Conservation (phyloP, 495 filamentous ascomycete genomes). For the Rhizodiscina lignyota region DNA sequence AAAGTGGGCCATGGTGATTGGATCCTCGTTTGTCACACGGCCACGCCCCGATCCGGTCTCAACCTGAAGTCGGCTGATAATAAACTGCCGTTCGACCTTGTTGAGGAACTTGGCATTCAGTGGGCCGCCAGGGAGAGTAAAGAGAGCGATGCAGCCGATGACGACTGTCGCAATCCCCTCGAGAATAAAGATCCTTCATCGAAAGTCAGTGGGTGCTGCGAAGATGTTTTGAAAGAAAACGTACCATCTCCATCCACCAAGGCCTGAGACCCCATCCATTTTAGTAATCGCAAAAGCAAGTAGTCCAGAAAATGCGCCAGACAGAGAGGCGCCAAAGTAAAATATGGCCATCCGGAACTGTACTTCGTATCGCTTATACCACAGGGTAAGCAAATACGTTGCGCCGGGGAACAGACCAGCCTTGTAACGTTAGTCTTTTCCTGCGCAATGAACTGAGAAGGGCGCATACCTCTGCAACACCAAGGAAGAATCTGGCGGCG, state of each 20-base stretch:
- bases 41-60: too few species aligned
- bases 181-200: too few species aligned
- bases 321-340: background rate
- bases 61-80: slow-evolving; percentile 1
- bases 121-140: too few species aligned
- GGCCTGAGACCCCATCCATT: background rate
- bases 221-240: too few species aligned
- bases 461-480: background rate
- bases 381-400: background rate
- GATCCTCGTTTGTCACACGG: too few species aligned
- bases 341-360: background rate
- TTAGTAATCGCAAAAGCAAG: background rate
- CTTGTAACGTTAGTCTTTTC: too few species aligned
- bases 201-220: too few species aligned
- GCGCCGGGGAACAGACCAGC: background rate
- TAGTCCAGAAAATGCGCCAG: background rate
- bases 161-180: too few species aligned
- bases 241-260: background rate
- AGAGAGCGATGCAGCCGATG: too few species aligned
- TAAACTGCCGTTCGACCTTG: background rate
- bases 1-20: too few species aligned
- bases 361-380: background rate
- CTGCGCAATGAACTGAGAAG: background rate
- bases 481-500: background rate
- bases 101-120: too few species aligned